Evolutionary conservation across 495 filamentous ascomycete species (phyloP).

Genomic region (Aspergillus affinis): DNA sequence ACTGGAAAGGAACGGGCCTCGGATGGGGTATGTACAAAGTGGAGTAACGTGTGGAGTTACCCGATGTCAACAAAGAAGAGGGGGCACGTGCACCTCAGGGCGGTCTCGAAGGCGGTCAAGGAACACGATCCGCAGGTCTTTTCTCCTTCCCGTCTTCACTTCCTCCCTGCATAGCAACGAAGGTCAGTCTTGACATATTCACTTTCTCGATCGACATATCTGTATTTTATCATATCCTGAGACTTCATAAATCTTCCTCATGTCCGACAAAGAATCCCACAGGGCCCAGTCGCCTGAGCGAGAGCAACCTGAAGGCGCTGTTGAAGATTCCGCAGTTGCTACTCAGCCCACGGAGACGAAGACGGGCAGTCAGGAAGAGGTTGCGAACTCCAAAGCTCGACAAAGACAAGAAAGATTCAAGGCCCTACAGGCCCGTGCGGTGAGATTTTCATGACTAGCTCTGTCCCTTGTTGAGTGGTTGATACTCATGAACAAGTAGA

Average conservation of each 20-base stretch:
- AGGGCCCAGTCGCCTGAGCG: neutral
- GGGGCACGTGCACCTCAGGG: neutral
- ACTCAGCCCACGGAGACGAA: slow-evolving; percentile 4
- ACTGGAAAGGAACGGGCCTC: neutral
- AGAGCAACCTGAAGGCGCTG: neutral
- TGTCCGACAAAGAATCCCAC: neutral
- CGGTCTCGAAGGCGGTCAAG: neutral
- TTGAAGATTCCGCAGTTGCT: neutral
- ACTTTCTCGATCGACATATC: too few species aligned
- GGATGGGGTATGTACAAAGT: neutral
- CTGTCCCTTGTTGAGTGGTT: neutral
- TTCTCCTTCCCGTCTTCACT: neutral
- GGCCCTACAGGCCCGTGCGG: slow-evolving; percentile 77
- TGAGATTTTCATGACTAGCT: slow-evolving; percentile 26
- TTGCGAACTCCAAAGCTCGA: slow-evolving; percentile 32
- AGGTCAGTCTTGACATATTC: too few species aligned
- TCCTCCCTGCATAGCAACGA: neutral
- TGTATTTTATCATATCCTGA: too few species aligned
- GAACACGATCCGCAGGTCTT: neutral
- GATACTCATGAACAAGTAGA: slow-evolving; percentile 40
- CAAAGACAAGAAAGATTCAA: slow-evolving; percentile 61
- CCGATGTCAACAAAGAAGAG: neutral
- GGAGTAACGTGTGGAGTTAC: neutral
- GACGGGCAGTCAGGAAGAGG: slow-evolving; percentile 26
- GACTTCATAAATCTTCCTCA: neutral